phyloP scores from a whole-genome alignment of 2,329 filamentous ascomycete species.

The Arthrobotrys conoides region DNA sequence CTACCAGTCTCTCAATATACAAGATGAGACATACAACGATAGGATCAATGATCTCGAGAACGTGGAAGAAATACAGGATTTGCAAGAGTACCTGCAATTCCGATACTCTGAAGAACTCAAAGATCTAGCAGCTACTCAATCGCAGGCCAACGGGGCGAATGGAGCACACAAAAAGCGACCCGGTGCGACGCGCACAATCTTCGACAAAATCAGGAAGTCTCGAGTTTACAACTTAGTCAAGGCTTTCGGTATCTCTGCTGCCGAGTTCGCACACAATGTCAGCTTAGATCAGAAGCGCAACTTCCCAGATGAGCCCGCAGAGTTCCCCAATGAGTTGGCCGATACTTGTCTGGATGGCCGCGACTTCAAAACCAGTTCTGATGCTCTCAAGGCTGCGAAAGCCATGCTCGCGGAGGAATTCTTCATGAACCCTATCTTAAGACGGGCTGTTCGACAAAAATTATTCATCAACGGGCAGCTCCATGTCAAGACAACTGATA shows the following conservation, averaged over 20 bases:
- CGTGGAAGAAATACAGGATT: constrained; percentile 95
- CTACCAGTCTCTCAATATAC: constrained; percentile 78
- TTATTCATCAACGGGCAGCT: constrained; percentile 88
- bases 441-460: constrained; percentile 84
- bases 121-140: constrained; percentile 76
- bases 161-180: constrained; percentile 79
- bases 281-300: constrained; percentile 82
- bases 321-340: constrained; percentile 86
- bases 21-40: constrained; percentile 83
- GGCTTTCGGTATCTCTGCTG: constrained; percentile 89
- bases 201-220: constrained; percentile 85
- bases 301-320: constrained; percentile 85
- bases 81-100: constrained; percentile 97
- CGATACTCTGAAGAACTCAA: constrained; percentile 87
- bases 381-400: constrained; percentile 83
- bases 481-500: constrained; percentile 91
- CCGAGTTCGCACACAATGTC: constrained; percentile 89
- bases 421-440: constrained; percentile 86
- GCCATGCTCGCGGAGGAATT: constrained; percentile 93
- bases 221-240: constrained; percentile 86
- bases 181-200: constrained; percentile 83
- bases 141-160: constrained; percentile 69
- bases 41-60: constrained; percentile 84
- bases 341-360: constrained; percentile 80
- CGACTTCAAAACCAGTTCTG: constrained; percentile 81